These are phyloP conservation scores for Scedosporium dehoogii DNA, from an alignment of 2,329 filamentous ascomycete genomes.

Conservation along the genomic window DNA sequence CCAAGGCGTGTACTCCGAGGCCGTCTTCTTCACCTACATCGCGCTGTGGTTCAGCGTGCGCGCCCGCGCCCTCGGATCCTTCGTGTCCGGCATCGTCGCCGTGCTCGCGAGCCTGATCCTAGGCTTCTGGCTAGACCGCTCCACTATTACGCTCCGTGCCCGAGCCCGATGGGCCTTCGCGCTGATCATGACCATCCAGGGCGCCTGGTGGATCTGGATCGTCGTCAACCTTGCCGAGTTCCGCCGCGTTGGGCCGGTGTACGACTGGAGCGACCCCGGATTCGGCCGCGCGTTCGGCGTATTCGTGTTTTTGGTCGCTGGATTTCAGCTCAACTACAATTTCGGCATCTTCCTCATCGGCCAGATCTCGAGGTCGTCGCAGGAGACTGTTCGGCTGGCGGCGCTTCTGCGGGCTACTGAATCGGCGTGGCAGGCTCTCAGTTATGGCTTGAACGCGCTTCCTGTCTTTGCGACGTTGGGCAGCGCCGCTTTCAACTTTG, in stretches of 20 bases:
- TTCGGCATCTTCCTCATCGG: too few relatives aligned
- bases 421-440: conserved; percentile 63
- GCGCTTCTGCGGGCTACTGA: conserved; percentile 61
- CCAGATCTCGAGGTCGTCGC: conserved; percentile 33
- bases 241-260: conserved; percentile 44
- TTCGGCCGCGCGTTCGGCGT: conserved; percentile 59
- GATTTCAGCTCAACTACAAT: conserved; percentile 62
- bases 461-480: conserved; percentile 54
- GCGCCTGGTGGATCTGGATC: conserved; percentile 64
- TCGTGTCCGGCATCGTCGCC: conserved; percentile 58
- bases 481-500: conserved; percentile 61
- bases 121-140: conserved; percentile 55
- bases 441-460: conserved; percentile 57
- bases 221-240: conserved; percentile 56
- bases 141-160: conserved; percentile 38
- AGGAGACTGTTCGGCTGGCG: conserved; percentile 51
- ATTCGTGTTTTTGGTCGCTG: conserved; percentile 57
- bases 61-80: conserved; percentile 58
- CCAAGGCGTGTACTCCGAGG: conserved; percentile 61
- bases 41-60: conserved; percentile 60
- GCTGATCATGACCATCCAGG: conserved; percentile 47
- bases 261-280: conserved; percentile 54
- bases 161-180: conserved; percentile 47
- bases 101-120: conserved; percentile 56
- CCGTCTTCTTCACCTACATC: conserved; percentile 63